phyloP scores from a whole-genome alignment of 306 rosid genomes.

The Cyamopsis tetragonoloba region DNA sequence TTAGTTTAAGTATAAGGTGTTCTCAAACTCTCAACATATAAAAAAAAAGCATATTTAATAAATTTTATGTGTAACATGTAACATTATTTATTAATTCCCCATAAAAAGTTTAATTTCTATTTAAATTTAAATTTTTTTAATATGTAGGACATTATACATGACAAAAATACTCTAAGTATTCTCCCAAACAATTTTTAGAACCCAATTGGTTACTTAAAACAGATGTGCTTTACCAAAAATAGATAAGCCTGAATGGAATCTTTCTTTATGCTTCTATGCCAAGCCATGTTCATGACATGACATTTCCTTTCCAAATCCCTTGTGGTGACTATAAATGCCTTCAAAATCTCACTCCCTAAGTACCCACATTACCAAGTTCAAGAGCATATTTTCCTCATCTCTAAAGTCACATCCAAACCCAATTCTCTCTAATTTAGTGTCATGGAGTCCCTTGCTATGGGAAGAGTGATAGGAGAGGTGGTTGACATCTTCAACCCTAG shows the following conservation, averaged over 20 bases:
- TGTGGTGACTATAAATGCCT: slow-evolving; percentile 48
- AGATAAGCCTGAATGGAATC: slow-evolving; percentile 30
- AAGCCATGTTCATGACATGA: slow-evolving; percentile 16
- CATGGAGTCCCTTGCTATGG: slow-evolving; percentile 58
- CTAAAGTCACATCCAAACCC: too few relatives aligned
- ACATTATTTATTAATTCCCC: too few relatives aligned
- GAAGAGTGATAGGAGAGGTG: slow-evolving; percentile 89
- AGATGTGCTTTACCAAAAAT: slow-evolving; percentile 35
- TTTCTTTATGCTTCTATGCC: slow-evolving; percentile 34
- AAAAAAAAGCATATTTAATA: too few relatives aligned
- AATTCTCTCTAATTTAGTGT: slow-evolving; percentile 35
- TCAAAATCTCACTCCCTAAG: slow-evolving; percentile 13
- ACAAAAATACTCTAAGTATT: slow-evolving; percentile 20
- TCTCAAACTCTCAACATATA: too few relatives aligned
- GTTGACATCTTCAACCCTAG: slow-evolving; percentile 74
- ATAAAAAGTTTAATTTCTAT: too few relatives aligned
- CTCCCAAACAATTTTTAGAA: slow-evolving; percentile 30
- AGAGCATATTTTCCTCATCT: background rate
- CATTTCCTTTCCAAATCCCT: background rate
- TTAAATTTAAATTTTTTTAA: too few relatives aligned
- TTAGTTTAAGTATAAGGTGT: too few relatives aligned
- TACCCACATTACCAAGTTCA: slow-evolving; percentile 16
- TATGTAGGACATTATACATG: too few relatives aligned
- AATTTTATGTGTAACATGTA: too few relatives aligned
- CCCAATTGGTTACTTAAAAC: slow-evolving; percentile 8